Conservation (phyloP, 768 basidiomycete genomes). For the Amanita subjunquillea region DNA sequence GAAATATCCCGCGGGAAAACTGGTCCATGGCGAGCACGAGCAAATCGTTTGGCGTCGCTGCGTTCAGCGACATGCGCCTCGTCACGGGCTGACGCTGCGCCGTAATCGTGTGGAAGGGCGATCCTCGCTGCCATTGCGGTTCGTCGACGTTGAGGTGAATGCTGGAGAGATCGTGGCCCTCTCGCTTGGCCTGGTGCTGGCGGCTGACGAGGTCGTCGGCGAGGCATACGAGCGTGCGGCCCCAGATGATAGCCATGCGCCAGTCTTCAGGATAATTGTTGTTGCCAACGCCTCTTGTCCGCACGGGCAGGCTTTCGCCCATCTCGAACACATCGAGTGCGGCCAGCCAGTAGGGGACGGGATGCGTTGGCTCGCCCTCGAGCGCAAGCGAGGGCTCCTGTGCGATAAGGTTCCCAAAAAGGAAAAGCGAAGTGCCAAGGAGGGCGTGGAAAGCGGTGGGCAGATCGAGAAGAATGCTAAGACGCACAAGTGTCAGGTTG, state of each 20-base stretch:
- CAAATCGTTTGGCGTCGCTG: conserved; percentile 36
- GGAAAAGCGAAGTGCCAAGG: conserved; percentile 52
- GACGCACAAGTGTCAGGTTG: conserved; percentile 7
- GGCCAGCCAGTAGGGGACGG: conserved; percentile 53
- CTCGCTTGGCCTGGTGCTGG: conserved; percentile 12
- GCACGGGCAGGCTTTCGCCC: conserved; percentile 49
- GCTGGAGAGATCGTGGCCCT: conserved; percentile 3
- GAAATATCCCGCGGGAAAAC: conserved; percentile 58
- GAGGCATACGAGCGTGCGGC: conserved; percentile 51
- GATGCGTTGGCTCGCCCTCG: conserved; percentile 40
- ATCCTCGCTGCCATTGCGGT: conserved; percentile 40
- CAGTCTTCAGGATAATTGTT: conserved; percentile 41
- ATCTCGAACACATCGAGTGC: conserved; percentile 65
- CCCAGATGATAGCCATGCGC: conserved; percentile 61
- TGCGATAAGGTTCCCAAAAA: conserved; percentile 52
- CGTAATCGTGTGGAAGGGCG: conserved; percentile 41
- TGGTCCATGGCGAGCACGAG: conserved; percentile 58
- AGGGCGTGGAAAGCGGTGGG: conserved; percentile 60
- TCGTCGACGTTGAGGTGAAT: conserved; percentile 3
- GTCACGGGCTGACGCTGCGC: conserved; percentile 39
- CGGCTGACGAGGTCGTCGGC: conserved; percentile 40
- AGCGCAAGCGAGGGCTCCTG: conserved; percentile 39
- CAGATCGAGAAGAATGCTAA: conserved; percentile 34
- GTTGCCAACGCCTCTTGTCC: conserved; percentile 21
- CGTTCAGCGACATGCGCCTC: conserved; percentile 33